These are phyloP conservation scores for Coleophoma eucalyptorum DNA, from an alignment of 2,329 filamentous ascomycete genomes.

Conservation along the genomic window DNA sequence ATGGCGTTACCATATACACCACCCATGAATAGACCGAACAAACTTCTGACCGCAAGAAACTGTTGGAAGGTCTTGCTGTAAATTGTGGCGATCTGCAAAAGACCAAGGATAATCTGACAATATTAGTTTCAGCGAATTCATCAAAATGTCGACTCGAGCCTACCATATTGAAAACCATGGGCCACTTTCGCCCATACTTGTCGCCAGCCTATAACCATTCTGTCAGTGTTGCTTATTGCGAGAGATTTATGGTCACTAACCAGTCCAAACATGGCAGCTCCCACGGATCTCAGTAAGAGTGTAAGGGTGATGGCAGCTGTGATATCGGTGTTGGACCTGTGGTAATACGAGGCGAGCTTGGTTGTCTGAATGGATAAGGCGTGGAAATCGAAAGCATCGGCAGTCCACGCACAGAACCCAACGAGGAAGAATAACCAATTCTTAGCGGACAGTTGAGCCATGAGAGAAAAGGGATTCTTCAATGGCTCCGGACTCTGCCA, in stretches of 20 bases:
- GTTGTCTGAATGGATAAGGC: conserved; percentile 73
- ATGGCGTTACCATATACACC: conserved; percentile 75
- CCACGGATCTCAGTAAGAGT: conserved; percentile 67
- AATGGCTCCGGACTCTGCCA: conserved; percentile 65
- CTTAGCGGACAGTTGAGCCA: conserved; percentile 55
- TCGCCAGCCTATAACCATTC: conserved; percentile 51
- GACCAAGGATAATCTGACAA: conserved; percentile 69
- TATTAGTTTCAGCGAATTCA: conserved; percentile 75
- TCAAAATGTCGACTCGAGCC: conserved; percentile 64
- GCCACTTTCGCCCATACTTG: conserved; percentile 77
- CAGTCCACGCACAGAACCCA: conserved; percentile 17
- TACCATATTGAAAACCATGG: conserved; percentile 78
- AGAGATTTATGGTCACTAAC: no score
- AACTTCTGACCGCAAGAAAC: conserved; percentile 68
- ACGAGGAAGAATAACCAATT: conserved; percentile 69
- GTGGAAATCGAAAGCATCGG: conserved; percentile 71
- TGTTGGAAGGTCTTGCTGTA: conserved; percentile 18
- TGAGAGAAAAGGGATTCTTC: conserved; percentile 64
- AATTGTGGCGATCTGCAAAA: conserved; percentile 54
- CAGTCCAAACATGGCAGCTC: conserved; percentile 71
- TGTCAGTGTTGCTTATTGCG: no score
- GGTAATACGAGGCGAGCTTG: conserved; percentile 61
- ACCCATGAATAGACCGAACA: conserved; percentile 77
- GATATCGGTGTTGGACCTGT: conserved; percentile 44
- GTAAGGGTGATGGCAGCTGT: conserved; percentile 41